These are phyloP conservation scores for Geotrichum cucujoidarum DNA, from an alignment of 1,139 yeast genomes.

Conservation along the genomic window DNA sequence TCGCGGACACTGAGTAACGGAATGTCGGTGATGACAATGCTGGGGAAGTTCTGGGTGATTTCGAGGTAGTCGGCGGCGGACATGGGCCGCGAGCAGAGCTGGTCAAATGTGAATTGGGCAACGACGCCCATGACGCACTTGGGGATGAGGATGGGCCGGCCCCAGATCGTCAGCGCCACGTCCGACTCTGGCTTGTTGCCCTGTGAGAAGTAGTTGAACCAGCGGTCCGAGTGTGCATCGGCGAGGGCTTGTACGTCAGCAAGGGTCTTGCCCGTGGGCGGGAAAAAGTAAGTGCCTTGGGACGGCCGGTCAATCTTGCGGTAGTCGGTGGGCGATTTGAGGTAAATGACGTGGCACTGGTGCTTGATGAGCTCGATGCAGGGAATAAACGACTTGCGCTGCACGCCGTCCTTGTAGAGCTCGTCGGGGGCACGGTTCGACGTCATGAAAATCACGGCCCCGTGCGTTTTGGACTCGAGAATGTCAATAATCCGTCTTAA, in stretches of 20 bases:
- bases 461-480: slow-evolving; percentile 61
- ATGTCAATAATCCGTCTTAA: slow-evolving; percentile 65
- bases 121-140: slow-evolving; percentile 69
- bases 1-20: slow-evolving; percentile 75
- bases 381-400: slow-evolving; percentile 84
- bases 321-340: slow-evolving; percentile 91
- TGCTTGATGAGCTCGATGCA: slow-evolving; percentile 76
- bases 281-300: slow-evolving; percentile 73
- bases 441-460: slow-evolving; percentile 85
- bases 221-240: slow-evolving; percentile 58
- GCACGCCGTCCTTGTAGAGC: slow-evolving; percentile 86
- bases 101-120: slow-evolving; percentile 82
- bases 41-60: slow-evolving; percentile 68
- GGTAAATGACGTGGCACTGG: slow-evolving; percentile 68
- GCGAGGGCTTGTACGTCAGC: slow-evolving; percentile 52
- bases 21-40: slow-evolving; percentile 83
- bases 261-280: slow-evolving; percentile 44
- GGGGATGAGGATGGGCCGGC: slow-evolving; percentile 74
- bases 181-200: slow-evolving; percentile 40
- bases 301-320: slow-evolving; percentile 81
- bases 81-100: slow-evolving; percentile 78
- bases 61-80: slow-evolving; percentile 96
- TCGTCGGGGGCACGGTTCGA: slow-evolving; percentile 95
- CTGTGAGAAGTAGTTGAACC: slow-evolving; percentile 77
- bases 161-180: slow-evolving; percentile 70